Evolutionary conservation across 2,329 filamentous ascomycete species (phyloP).

Genomic region (Microthyrium microscopicum): DNA sequence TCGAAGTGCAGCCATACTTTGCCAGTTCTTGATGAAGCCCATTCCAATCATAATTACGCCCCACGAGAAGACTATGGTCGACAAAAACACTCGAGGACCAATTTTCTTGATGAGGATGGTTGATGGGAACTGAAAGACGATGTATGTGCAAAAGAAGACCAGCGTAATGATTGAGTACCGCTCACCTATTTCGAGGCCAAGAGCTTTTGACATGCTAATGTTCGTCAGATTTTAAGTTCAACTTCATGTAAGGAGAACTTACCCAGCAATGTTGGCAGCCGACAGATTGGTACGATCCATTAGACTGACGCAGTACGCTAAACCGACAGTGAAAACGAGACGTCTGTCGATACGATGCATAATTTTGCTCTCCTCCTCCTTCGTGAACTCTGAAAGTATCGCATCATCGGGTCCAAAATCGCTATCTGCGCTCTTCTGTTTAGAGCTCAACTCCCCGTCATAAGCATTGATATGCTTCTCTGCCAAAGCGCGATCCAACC

Average conservation of each 20-base stretch:
- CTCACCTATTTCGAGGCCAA: conserved; percentile 32
- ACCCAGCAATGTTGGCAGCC: conserved; percentile 56
- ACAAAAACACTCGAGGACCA: conserved; percentile 23
- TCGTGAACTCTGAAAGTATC: conserved; percentile 29
- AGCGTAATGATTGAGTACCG: conserved; percentile 49
- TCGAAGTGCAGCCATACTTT: conserved; percentile 20
- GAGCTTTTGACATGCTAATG: conserved; percentile 11
- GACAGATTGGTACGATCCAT: conserved; percentile 69
- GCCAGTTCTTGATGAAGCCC: conserved; percentile 22
- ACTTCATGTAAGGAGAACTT: conserved; percentile 7
- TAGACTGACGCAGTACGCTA: conserved; percentile 57
- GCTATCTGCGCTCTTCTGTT: too few species aligned
- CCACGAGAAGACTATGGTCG: conserved; percentile 21
- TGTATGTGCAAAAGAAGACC: conserved; percentile 28
- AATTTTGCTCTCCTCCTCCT: conserved; percentile 48
- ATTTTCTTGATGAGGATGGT: conserved; percentile 25
- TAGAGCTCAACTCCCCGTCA: too few species aligned
- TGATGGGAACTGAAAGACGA: conserved; percentile 25
- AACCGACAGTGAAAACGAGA: conserved; percentile 29
- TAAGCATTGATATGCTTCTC: too few species aligned
- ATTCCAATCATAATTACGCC: conserved; percentile 28
- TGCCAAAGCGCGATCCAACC: too few species aligned
- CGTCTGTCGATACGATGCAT: conserved; percentile 49
- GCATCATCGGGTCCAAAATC: conserved; percentile 5
- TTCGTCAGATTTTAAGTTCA: not conserved